These are phyloP conservation scores for Luffa acutangula DNA, from an alignment of 306 rosid species.

Conservation along the genomic window DNA sequence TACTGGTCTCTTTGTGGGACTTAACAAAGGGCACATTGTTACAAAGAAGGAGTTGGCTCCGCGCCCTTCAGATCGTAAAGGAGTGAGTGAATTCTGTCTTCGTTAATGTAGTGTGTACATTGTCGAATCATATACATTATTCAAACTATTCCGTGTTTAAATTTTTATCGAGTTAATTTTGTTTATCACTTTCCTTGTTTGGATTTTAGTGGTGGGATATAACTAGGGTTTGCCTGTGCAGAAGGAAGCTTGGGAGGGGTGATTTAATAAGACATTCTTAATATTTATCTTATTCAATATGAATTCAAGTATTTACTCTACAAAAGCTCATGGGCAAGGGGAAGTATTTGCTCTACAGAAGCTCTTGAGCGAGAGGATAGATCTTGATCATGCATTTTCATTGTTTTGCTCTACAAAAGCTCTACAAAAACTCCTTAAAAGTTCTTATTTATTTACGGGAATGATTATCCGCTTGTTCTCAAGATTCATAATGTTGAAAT, in stretches of 20 bases:
- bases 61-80: constrained; percentile 80
- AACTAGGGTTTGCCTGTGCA: background rate
- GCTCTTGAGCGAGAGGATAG: no score
- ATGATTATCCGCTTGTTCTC: background rate
- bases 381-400: background rate
- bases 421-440: no score
- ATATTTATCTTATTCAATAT: background rate
- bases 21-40: constrained; percentile 71
- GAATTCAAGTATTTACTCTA: background rate
- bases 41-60: constrained; percentile 82
- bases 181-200: background rate
- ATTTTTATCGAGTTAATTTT: background rate
- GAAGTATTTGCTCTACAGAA: no score
- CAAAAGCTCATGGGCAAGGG: background rate
- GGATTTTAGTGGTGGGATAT: background rate
- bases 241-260: background rate
- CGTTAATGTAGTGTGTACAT: background rate
- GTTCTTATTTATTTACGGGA: background rate
- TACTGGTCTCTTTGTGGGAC: constrained; percentile 68
- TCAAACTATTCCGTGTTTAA: background rate
- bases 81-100: constrained; percentile 37
- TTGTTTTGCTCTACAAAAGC: no score
- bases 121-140: background rate
- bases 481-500: constrained; percentile 26
- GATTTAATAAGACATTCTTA: background rate